Evolutionary conservation across 2,329 filamentous ascomycete species (phyloP).

Genomic region (Microsporum ferrugineum): DNA sequence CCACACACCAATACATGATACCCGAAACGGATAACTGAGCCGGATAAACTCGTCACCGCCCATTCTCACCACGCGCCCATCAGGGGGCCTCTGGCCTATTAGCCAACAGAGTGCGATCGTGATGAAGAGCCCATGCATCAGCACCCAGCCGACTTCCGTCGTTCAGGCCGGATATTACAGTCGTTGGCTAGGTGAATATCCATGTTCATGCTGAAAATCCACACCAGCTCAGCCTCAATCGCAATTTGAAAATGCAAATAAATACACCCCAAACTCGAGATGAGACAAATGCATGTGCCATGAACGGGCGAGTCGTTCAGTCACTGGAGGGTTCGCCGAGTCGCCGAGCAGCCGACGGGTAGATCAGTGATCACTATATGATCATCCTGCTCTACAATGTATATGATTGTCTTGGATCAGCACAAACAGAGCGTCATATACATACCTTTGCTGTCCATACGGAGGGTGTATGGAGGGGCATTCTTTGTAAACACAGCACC

Average conservation of each 20-base stretch:
- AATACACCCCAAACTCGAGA: background rate
- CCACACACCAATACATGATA: background rate
- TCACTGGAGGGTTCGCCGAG: background rate
- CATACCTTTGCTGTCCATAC: background rate
- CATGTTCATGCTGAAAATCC: background rate
- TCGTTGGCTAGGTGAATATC: background rate
- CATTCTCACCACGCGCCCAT: background rate
- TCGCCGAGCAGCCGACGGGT: background rate
- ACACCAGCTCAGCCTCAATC: constrained; percentile 1
- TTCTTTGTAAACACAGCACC: background rate
- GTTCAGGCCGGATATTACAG: background rate
- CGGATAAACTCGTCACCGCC: constrained; percentile 1
- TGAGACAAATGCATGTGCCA: background rate
- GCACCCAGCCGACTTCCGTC: background rate
- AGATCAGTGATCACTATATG: background rate
- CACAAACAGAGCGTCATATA: background rate
- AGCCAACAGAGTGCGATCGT: constrained; percentile 4
- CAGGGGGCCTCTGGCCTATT: background rate
- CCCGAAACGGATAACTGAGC: background rate
- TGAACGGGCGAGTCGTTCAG: background rate
- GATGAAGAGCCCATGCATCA: background rate
- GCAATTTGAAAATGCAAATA: background rate
- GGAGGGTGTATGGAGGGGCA: constrained; percentile 1
- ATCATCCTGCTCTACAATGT: background rate
- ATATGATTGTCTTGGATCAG: background rate